Base-by-base conservation (phyloP, 2,329 filamentous ascomycete species). In the Myriosclerotinia curreyana region DNA sequence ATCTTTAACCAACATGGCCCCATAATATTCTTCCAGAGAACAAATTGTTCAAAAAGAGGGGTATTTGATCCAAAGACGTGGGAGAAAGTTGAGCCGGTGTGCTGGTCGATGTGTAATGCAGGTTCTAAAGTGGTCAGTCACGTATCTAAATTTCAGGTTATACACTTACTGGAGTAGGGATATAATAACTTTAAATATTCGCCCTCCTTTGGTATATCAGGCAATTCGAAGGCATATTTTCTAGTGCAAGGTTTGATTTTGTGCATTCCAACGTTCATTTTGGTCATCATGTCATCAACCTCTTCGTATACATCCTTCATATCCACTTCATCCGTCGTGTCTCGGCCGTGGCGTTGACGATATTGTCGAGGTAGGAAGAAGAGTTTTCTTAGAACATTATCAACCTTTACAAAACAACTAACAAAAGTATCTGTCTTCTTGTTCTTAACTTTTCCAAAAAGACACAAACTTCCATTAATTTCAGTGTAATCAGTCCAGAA, bases 11-110 rank as follows among this genome's bases (percentile, higher is more conserved):
- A 99, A 76, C 95, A 98, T 38, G 95, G 95, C 1, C 95, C 95
- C 94, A 97, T 99, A 71, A 99, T 91, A 74, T 96, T 96, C 79
- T 97, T 98, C 90, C 93, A 97, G 6, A 99, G 82, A 25, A 99
- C 95, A 74, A 99, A 99, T 71, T 99, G 95, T 77, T 99, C 95
- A 71, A 99, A 99, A 0, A 99, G 82, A 1, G 91, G 87, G 0
- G 95, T 99, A 75, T 95, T 96, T 64, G 90, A 89, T 36, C 96
- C 95, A 70, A 99, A 99, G 31, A 96, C 88, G 69, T 91, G 91
- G 1, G 94, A 97, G 74, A 94, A 99, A 0, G 95, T 98, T 75
- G 96, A 87, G 36, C 95, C 95, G 49, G 81, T 85, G 7, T 84
- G 78, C 66, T 74, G 63, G 38, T 89, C 88, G 61, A 84, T 80